These are phyloP conservation scores for Pueraria montana DNA, from an alignment of 306 rosid genomes.

Conservation along the genomic window DNA sequence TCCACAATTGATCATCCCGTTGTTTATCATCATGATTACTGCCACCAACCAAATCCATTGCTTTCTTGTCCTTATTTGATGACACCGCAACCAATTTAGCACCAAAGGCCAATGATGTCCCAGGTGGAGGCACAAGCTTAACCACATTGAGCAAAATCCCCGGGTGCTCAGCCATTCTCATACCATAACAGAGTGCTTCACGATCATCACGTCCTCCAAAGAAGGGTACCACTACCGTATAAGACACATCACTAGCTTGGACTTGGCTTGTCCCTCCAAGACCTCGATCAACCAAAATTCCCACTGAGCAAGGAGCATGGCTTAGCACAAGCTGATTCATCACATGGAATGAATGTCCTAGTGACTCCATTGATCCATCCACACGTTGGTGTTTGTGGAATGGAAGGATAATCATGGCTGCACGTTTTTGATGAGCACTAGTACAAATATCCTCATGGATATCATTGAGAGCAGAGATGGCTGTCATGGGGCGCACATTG, in stretches of 20 bases:
- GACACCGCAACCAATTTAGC: conserved; percentile 53
- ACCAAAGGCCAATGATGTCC: conserved; percentile 59
- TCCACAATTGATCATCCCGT: conserved; percentile 54
- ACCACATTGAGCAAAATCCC: conserved; percentile 60
- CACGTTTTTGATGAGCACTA: conserved; percentile 71
- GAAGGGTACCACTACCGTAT: conserved; percentile 52
- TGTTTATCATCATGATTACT: conserved; percentile 30
- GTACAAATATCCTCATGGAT: conserved; percentile 79
- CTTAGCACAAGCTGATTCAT: conserved; percentile 64
- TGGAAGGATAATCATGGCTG: conserved; percentile 67
- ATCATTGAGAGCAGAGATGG: conserved; percentile 63
- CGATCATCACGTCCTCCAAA: conserved; percentile 77
- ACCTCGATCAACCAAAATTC: conserved; percentile 73
- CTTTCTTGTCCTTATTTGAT: conserved; percentile 35
- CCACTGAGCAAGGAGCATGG: conserved; percentile 78
- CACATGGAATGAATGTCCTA: conserved; percentile 55
- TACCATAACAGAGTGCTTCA: conserved; percentile 73
- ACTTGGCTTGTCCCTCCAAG: conserved; percentile 79
- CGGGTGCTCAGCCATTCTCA: conserved; percentile 79
- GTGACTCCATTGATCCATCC: conserved; percentile 71
- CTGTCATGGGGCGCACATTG: conserved; percentile 75
- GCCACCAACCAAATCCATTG: neutral
- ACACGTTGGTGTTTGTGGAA: conserved; percentile 73
- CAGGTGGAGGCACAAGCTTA: conserved; percentile 47
- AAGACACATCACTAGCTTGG: conserved; percentile 69